Base-by-base conservation (phyloP, 805 yeast genomes). In the Scheffersomyces lignosus region DNA sequence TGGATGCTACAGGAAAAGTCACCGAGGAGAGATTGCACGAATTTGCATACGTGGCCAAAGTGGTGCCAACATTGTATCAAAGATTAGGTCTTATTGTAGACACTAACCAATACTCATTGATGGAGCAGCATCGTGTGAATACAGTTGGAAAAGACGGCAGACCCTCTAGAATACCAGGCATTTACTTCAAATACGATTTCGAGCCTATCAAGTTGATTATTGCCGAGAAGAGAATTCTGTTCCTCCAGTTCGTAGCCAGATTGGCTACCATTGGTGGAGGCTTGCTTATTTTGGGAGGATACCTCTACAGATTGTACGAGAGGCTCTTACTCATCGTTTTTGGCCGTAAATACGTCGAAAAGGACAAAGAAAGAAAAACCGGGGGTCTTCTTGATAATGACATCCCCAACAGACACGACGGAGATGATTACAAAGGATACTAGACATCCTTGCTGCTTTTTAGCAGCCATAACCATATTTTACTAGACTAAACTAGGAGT, bases 261-360 rank as follows among this genome's bases (percentile, higher is more conserved):
- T 62, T 90, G 33, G 83, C 84, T 5, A 90, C 96, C 3, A 83
- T 91, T 10, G 55, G 82, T 15, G 96, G 97, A 10, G 96, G 97
- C 9, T 61, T 88, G 10, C 67, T 86, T 38, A 80, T 88, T 16
- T 64, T 80, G 27, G 83, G 83, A 0, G 76, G 82, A 13, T 87
- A 89, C 80, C 27, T 72, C 3, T 85, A 77, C 58, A 72, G 75
- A 47, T 56, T 74, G 4, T 53, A 73, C 16, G 95, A 86, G 47
- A 73, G 71, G 47, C 27, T 74, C n/a, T 52, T 83, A 24, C 51
- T 68, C 5, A n/a, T 71, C 2, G 29, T 71, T 0, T 73, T 79
- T 49, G 95, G 95, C 12, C 78, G 77, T 46, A 80, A 70, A 53
- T 76, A 56, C 40, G 70, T 64, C 8, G 68, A 65, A 12, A 59